These are phyloP conservation scores for Microascus cirrosus DNA, from an alignment of 2,329 filamentous ascomycete species.

Conservation along the genomic window DNA sequence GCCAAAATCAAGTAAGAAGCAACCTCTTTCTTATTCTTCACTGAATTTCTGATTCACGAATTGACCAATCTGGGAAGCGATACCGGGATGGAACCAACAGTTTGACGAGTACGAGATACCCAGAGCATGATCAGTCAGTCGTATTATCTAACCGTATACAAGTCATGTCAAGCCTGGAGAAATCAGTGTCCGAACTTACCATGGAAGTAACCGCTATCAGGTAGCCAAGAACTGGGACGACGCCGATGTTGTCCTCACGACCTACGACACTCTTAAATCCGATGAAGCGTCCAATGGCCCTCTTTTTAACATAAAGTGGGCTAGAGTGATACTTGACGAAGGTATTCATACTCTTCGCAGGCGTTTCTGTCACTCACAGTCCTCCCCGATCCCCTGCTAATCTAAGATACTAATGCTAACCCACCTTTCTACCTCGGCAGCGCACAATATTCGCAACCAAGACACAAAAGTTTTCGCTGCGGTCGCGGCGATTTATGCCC, in stretches of 20 bases:
- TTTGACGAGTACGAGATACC: neutral
- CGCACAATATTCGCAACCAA: constrained; percentile 37
- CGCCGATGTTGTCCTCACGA: neutral
- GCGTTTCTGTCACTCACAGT: no score
- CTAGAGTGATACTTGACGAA: constrained; percentile 31
- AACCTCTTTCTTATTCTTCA: neutral
- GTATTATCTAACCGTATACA: neutral
- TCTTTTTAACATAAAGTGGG: constrained; percentile 27
- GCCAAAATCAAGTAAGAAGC: neutral
- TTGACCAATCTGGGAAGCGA: neutral
- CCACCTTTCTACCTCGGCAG: constrained; percentile 14
- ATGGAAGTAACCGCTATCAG: neutral
- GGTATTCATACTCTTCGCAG: constrained; percentile 16
- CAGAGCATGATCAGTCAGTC: neutral
- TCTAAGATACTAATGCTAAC: neutral
- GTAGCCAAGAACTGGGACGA: neutral
- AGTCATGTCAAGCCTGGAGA: neutral
- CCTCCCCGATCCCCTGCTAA: neutral
- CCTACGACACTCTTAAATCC: neutral
- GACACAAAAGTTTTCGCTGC: constrained; percentile 30
- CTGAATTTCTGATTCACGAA: neutral
- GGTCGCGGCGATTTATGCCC: constrained; percentile 26
- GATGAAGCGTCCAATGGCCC: neutral
- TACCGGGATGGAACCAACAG: constrained; percentile 1
- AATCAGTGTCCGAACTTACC: neutral